Conservation (phyloP, 345 rosid genomes). For the Eutrema japonicum region DNA sequence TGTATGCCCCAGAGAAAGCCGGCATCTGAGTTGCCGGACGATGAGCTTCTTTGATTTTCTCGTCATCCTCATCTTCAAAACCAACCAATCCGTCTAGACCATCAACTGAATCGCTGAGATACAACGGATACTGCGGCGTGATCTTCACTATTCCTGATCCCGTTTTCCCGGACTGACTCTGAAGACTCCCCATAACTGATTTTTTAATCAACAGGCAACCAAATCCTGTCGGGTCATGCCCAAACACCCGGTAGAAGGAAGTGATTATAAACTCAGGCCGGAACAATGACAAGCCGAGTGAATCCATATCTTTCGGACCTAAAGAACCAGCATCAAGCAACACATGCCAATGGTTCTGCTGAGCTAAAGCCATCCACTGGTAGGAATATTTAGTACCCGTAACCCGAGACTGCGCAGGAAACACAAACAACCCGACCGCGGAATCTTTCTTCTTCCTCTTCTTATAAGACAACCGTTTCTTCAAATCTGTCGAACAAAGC, state of each 20-base stretch:
- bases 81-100: conserved; percentile 68
- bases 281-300: conserved; percentile 89
- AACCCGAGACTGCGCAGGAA: conserved; percentile 95
- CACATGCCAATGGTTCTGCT: conserved; percentile 98
- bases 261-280: conserved; percentile 96
- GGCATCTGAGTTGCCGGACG: conserved; percentile 73
- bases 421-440: conserved; percentile 88
- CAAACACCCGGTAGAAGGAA: conserved; percentile 92
- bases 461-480: conserved; percentile 71
- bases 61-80: conserved; percentile 59
- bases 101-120: conserved; percentile 85
- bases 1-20: conserved; percentile 91
- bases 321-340: conserved; percentile 97
- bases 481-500: conserved; percentile 81
- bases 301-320: conserved; percentile 99
- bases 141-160: conserved; percentile 99
- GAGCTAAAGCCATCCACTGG: conserved; percentile 99
- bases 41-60: conserved; percentile 50
- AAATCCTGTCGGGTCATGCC: conserved; percentile 93
- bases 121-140: conserved; percentile 86
- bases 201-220: conserved; percentile 95
- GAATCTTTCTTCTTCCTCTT: conserved; percentile 80
- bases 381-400: conserved; percentile 94
- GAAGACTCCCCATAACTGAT: conserved; percentile 90
- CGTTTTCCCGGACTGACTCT: conserved; percentile 83